Evolutionary conservation across 805 yeast genomes (phyloP), one percentile per base, ranked within the genome.

Genomic region (Pichia occidentalis): DNA sequence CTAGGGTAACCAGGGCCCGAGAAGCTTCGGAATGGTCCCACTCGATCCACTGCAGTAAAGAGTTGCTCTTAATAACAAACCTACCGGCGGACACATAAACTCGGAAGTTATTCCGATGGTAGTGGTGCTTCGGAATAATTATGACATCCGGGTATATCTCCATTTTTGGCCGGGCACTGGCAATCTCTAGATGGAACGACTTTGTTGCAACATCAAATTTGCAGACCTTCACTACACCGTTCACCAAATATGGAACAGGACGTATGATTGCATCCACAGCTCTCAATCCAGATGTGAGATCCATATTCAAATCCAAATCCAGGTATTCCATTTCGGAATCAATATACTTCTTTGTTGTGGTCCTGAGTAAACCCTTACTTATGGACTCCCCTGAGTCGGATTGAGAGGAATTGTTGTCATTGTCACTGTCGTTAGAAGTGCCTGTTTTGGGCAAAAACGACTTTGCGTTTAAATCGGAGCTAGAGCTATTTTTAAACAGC

Each of bases 181-280:
- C 38, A 12, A 87, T 54, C 9, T 68, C 65, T 40, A 85, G 56
- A 0, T 55, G 52, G 53, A 75, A 85, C 21, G 53, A 59, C 16
- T 64, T 63, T 4, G 60, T 54, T 29, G 60, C 59, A 35, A 83
- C 48, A 42, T 83, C 78, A 56, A 87, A 87, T 35, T 69, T 76
- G 12, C 79, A 72, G 14, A 61, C 57, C 5, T 53, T 53, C 11
- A 82, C 68, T 1, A 50, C 49, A 2, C 97, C 97, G 24, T 67
- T 67, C 0, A 80, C 67, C 4, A 79, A 72, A 1, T 77, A 56
- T 1, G 87, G 80, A 46, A 70, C 81, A 2, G 97, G 97, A 32
- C 98, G 68, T 20, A 85, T 61, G 1, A 84, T 73, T 0, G 96
- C 86, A 35, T 71, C 73, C 1, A 73, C 68, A 0, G 92, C 95